A percentile compares a stretch with the other conserved stretches of the same genome.
Evolutionary conservation across 2,329 filamentous ascomycete species (phyloP).

Genomic region (Plectosphaerella cucumerina): DNA sequence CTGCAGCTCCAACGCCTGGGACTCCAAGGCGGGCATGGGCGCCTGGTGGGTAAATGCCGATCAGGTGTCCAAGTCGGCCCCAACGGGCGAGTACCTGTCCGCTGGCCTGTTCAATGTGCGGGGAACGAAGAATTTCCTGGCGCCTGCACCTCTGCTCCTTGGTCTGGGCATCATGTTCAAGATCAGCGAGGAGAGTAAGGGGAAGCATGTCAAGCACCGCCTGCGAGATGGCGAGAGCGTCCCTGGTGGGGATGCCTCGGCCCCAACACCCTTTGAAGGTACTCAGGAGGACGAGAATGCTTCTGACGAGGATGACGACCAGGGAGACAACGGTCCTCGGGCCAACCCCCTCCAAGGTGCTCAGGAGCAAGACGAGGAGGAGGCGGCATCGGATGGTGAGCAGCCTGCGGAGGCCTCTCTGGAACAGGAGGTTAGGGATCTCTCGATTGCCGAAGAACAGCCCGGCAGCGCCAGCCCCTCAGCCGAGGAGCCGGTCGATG

Average conservation of each 20-base stretch:
- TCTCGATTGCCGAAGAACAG: constrained; percentile 13
- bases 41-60: constrained; percentile 93
- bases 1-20: constrained; percentile 86
- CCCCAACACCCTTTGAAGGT: neutral
- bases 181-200: constrained; percentile 83
- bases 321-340: constrained; percentile 21
- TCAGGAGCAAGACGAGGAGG: constrained; percentile 20
- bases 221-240: constrained; percentile 21
- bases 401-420: neutral
- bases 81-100: constrained; percentile 74
- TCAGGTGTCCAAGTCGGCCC: constrained; percentile 82
- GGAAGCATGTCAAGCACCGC: constrained; percentile 73
- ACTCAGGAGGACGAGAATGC: constrained; percentile 18
- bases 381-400: constrained; percentile 3
- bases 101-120: constrained; percentile 75
- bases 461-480: constrained; percentile 12
- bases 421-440: constrained; percentile 10
- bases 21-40: constrained; percentile 91
- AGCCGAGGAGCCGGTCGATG: constrained; percentile 12
- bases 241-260: constrained; percentile 9
- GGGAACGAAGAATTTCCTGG: constrained; percentile 87
- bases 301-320: constrained; percentile 27
- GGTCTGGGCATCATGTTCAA: constrained; percentile 86
- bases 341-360: constrained; percentile 32
- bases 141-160: constrained; percentile 80